A percentile compares a stretch with the other conserved stretches of the same genome.
These are phyloP conservation scores for Parafenestella ontariensis DNA, from an alignment of 2,329 filamentous ascomycete genomes.

Conservation along the genomic window DNA sequence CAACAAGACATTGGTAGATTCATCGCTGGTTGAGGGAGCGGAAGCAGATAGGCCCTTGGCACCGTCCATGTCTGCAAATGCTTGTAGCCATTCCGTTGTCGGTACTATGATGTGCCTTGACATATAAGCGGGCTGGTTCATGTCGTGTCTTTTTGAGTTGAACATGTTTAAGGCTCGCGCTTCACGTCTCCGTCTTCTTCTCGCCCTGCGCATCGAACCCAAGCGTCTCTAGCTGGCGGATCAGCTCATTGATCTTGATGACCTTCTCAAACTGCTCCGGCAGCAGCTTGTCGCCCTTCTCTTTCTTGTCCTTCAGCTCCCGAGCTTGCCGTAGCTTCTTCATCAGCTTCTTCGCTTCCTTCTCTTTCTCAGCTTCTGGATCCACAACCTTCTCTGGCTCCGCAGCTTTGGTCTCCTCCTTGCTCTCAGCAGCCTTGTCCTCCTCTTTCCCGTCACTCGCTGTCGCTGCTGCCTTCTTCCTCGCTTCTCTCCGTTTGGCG, in stretches of 20 bases:
- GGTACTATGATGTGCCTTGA: background rate
- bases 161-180: background rate
- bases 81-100: background rate
- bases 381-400: constrained; percentile 55
- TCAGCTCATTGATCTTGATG: constrained; percentile 93
- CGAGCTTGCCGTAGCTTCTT: constrained; percentile 96
- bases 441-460: constrained; percentile 59
- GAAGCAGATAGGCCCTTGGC: background rate
- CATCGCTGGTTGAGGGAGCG: no score
- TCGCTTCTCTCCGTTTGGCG: constrained; percentile 76
- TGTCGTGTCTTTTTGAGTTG: background rate
- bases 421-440: constrained; percentile 40
- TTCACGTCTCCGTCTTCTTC: constrained; percentile 53
- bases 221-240: constrained; percentile 83
- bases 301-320: constrained; percentile 90
- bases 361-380: constrained; percentile 80
- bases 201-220: constrained; percentile 85
- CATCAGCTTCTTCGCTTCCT: constrained; percentile 87
- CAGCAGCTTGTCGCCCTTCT: constrained; percentile 80
- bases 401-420: constrained; percentile 26
- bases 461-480: constrained; percentile 61
- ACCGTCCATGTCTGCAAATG: background rate
- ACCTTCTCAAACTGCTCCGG: constrained; percentile 98
- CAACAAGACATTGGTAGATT: no score
- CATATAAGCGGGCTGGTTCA: background rate